phyloP scores from a whole-genome alignment of 495 filamentous ascomycete species.

The Haplographium delicatum region DNA sequence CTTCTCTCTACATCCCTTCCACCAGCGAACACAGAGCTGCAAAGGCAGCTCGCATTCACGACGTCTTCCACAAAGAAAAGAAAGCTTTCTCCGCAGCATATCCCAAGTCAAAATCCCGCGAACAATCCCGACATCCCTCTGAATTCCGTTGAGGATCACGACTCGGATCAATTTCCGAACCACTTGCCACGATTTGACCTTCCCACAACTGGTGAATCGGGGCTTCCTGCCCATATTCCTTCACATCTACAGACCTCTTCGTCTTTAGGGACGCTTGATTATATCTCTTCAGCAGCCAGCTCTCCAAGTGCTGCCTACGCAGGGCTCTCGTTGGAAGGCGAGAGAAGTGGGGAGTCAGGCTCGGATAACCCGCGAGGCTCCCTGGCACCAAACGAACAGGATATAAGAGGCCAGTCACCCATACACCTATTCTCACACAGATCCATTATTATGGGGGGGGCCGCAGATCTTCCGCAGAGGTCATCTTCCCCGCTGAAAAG shows the following conservation, averaged over 20 bases:
- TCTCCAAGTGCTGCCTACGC: slow-evolving; percentile 70
- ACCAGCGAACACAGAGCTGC: slow-evolving; percentile 17
- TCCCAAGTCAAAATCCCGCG: slow-evolving; percentile 30
- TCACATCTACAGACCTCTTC: slow-evolving; percentile 43
- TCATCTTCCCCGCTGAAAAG: slow-evolving; percentile 52
- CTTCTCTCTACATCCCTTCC: slow-evolving; percentile 12
- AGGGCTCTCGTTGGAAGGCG: slow-evolving; percentile 61
- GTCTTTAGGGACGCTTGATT: slow-evolving; percentile 43
- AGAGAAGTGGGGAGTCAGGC: slow-evolving; percentile 44
- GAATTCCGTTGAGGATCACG: slow-evolving; percentile 34
- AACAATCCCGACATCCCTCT: slow-evolving; percentile 40
- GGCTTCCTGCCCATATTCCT: slow-evolving; percentile 41
- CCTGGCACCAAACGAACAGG: slow-evolving; percentile 27
- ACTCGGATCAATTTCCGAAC: slow-evolving; percentile 34
- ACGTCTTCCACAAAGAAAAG: slow-evolving; percentile 91
- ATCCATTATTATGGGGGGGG: slow-evolving; percentile 49
- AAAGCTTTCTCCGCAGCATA: slow-evolving; percentile 59
- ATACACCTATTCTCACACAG: slow-evolving; percentile 36
- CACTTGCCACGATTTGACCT: slow-evolving; percentile 31
- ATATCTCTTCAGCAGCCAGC: slow-evolving; percentile 52
- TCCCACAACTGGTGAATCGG: slow-evolving; percentile 56
- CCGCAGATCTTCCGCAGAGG: slow-evolving; percentile 43
- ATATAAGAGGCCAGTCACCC: slow-evolving; percentile 30
- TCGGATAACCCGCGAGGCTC: slow-evolving; percentile 10
- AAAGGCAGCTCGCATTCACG: slow-evolving; percentile 69